A percentile compares a stretch with the other conserved stretches of the same genome.
Conservation (phyloP, 192 early-diverging fungal genomes). For the Physocladia obscura region DNA sequence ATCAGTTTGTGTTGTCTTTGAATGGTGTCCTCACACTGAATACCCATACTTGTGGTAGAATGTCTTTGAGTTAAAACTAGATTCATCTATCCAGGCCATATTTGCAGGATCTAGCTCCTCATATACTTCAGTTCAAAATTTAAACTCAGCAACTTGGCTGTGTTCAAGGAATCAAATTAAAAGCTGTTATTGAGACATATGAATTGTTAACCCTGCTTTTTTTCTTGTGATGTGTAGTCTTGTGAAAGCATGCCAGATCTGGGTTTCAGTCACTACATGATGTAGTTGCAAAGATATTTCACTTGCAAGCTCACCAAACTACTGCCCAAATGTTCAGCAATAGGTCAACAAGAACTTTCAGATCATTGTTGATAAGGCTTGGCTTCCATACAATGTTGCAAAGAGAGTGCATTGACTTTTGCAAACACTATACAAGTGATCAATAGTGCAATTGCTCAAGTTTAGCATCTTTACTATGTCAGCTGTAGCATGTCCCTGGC, state of each 20-base stretch:
- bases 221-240: not conserved
- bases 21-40: too few species aligned
- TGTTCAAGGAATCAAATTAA: not conserved
- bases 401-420: too few species aligned
- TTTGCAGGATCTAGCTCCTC: not conserved
- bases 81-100: not conserved
- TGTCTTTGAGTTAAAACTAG: not conserved
- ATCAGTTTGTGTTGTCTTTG: too few species aligned
- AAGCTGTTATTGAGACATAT: not conserved
- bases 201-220: not conserved
- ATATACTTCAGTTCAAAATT: not conserved
- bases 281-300: too few species aligned
- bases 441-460: too few species aligned
- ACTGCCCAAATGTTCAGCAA: not conserved
- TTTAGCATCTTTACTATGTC: too few species aligned
- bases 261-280: not conserved
- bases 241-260: not conserved
- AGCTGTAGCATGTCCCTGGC: too few species aligned
- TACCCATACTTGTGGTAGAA: not conserved
- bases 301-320: not conserved
- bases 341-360: not conserved
- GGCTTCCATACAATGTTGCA: too few species aligned
- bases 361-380: too few species aligned
- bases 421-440: too few species aligned
- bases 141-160: not conserved